Evolutionary conservation across 75 land plant genomes (phyloP).

Genomic region (Azolla pinnata): DNA sequence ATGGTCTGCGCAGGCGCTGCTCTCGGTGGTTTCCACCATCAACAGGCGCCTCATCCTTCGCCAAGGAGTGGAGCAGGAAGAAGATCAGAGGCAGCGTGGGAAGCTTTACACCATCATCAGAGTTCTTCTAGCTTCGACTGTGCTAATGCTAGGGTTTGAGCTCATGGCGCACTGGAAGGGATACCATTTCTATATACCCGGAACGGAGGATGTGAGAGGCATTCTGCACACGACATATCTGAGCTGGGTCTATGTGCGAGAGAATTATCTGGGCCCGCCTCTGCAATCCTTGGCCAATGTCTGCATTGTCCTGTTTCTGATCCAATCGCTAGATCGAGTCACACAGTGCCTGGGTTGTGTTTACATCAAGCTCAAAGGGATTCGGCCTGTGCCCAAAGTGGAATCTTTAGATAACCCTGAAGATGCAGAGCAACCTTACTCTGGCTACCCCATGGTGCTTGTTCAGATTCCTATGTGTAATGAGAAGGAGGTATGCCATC

Average conservation of each 20-base stretch:
- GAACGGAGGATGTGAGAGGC: constrained; percentile 10
- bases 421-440: constrained; percentile 40
- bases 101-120: constrained; percentile 37
- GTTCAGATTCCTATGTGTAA: constrained; percentile 76
- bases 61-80: constrained; percentile 2
- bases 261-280: constrained; percentile 48
- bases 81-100: constrained; percentile 6
- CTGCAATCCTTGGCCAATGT: constrained; percentile 48
- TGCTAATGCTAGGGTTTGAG: constrained; percentile 41
- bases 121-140: constrained; percentile 25
- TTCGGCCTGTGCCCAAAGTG: constrained; percentile 41
- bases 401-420: constrained; percentile 34
- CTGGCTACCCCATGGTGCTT: constrained; percentile 66
- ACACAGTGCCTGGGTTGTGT: constrained; percentile 48
- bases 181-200: constrained; percentile 24
- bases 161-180: constrained; percentile 45
- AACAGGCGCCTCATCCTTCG: constrained; percentile 45
- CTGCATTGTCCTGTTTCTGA: constrained; percentile 51
- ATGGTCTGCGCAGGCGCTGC: constrained; percentile 40
- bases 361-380: constrained; percentile 51
- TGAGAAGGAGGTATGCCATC: constrained; percentile 53
- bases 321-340: constrained; percentile 54
- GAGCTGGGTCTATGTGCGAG: constrained; percentile 40
- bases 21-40: constrained; percentile 37
- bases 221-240: constrained; percentile 32